Evolutionary conservation across 148 eudicot species (phyloP), one percentile per base, ranked within the genome.

Genomic region (Drosera capensis): DNA sequence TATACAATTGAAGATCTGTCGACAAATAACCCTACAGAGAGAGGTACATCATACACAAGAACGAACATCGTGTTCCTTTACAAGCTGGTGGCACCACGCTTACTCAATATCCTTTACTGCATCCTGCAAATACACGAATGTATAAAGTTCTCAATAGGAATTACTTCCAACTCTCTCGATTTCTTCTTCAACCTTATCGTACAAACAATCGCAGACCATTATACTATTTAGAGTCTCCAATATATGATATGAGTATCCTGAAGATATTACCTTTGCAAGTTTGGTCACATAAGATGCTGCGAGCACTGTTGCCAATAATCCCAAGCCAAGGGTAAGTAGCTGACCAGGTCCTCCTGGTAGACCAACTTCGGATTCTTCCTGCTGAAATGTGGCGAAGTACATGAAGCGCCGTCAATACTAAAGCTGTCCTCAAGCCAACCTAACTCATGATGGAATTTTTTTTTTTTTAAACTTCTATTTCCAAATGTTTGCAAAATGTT

Each of bases 231-330:
- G 38, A n/a, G n/a, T n/a, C n/a, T n/a, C n/a, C n/a, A n/a, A n/a
- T n/a, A n/a, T 4, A 4, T 23, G 28, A 24, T 4, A 45, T 14
- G 29, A 23, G 14, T 20, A 19, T 20, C 16, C 29, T 22, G 6
- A 21, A 46, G 7, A 20, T 22, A 23, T 47, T 70, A 88, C 97
- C 92, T 84, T 75, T 28, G 94, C 97, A 54, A 88, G 71, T 54
- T 62, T 74, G 16, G 97, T 83, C 18, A 88, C 97, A 56, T 88
- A 80, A 49, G 82, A 40, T 48, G 94, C 97, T 35, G 94, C 97
- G 14, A 88, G 40, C 12, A 82, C 97, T 6, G 97, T 88, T 30
- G 66, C 92, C 56, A 88, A 59, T 36, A 88, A 60, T 48, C 97
- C 97, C 48, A 80, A 39, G 20, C 94, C 97, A n/a, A 88, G 79